Percentiles rank a stretch among this genome's conserved stretches.
phyloP scores from a whole-genome alignment of 1,284 basidiomycete genomes.

The Papiliotrema nemorosa region DNA sequence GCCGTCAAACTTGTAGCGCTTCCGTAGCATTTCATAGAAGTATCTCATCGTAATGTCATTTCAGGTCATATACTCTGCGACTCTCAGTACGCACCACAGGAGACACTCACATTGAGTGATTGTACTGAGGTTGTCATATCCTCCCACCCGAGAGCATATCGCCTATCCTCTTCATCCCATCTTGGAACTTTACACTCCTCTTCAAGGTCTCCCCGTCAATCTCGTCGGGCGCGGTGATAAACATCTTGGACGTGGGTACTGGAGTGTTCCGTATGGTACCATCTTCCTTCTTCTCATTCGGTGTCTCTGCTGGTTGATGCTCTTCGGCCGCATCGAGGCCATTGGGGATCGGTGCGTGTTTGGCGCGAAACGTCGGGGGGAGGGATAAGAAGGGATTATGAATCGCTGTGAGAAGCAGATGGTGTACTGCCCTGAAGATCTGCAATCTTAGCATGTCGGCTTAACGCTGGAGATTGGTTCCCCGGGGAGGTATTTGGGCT shows the following conservation, averaged over 20 bases:
- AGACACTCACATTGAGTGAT: constrained; percentile 4
- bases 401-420: constrained; percentile 35
- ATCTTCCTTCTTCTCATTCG: constrained; percentile 2
- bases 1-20: too few species aligned
- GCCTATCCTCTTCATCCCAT: constrained; percentile 36
- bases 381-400: constrained; percentile 46
- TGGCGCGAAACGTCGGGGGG: constrained; percentile 27
- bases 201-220: constrained; percentile 33
- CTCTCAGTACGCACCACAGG: too few species aligned
- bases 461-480: too few species aligned
- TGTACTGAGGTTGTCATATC: background rate
- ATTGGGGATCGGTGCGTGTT: constrained; percentile 1
- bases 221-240: constrained; percentile 35
- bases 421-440: constrained; percentile 47
- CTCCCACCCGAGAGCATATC: constrained; percentile 32
- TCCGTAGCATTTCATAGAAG: too few species aligned
- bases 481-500: background rate
- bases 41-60: too few species aligned
- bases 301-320: background rate
- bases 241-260: constrained; percentile 28
- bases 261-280: constrained; percentile 10
- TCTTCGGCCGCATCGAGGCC: background rate
- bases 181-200: constrained; percentile 29
- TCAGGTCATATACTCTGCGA: too few species aligned
- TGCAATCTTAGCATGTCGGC: constrained; percentile 11